Percentiles rank a stretch among this genome's conserved stretches.
Evolutionary conservation across 208 protist species (phyloP).

Genomic region (Trypanosoma caninum): DNA sequence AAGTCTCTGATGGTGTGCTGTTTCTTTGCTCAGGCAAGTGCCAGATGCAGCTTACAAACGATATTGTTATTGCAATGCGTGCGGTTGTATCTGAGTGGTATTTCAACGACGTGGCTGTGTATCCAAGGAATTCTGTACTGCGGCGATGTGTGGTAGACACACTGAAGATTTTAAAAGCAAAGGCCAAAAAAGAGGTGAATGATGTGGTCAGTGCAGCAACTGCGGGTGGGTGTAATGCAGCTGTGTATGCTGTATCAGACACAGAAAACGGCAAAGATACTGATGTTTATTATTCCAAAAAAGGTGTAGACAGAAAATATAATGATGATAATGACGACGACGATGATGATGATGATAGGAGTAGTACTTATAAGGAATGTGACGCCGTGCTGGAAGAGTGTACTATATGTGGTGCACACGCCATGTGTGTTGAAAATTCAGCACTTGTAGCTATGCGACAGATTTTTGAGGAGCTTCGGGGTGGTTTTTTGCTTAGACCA

Average conservation of each 20-base stretch:
- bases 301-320: too few species aligned
- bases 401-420: conserved; percentile 45
- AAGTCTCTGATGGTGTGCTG: conserved; percentile 49
- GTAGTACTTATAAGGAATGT: neutral
- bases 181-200: neutral
- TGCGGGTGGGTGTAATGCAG: neutral
- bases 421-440: conserved; percentile 33
- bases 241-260: too few species aligned
- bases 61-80: conserved; percentile 39
- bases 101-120: neutral
- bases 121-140: conserved; percentile 20
- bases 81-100: conserved; percentile 31
- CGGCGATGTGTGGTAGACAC: conserved; percentile 13
- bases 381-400: conserved; percentile 21
- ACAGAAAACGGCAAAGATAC: too few species aligned
- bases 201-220: neutral
- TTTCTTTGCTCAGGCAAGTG: conserved; percentile 64
- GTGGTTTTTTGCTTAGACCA: conserved; percentile 12
- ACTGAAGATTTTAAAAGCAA: neutral
- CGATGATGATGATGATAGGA: neutral
- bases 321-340: neutral
- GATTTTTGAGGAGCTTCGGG: conserved; percentile 44
- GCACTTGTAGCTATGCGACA: conserved; percentile 41
- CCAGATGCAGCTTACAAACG: conserved; percentile 33
- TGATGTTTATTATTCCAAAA: too few species aligned